phyloP scores from a whole-genome alignment of 2,329 filamentous ascomycete genomes.

The Ceratocystiopsis sp. region DNA sequence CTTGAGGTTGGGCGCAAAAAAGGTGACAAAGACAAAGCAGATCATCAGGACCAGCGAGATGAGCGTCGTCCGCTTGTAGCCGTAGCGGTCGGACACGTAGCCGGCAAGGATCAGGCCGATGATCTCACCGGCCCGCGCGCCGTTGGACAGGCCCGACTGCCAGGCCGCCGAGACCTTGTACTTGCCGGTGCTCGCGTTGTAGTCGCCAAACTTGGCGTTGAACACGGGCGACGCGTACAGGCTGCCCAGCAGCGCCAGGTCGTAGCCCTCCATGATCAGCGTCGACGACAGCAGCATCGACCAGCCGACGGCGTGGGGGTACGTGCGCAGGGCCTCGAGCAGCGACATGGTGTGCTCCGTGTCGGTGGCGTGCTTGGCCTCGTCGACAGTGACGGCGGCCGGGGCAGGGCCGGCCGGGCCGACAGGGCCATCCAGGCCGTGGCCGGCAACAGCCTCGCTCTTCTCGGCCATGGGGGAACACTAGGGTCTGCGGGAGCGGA shows the following conservation, averaged over 20 bases:
- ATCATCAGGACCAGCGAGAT: constrained; percentile 27
- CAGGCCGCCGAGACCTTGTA: constrained; percentile 25
- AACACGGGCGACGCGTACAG: constrained; percentile 17
- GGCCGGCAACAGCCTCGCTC: too few species aligned
- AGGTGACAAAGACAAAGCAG: constrained; percentile 33
- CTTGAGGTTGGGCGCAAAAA: constrained; percentile 31
- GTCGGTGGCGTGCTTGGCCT: background rate
- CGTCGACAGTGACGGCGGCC: too few species aligned
- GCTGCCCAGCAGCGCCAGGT: constrained; percentile 11
- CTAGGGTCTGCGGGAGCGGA: too few species aligned
- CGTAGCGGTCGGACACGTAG: constrained; percentile 29
- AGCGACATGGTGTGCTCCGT: constrained; percentile 3
- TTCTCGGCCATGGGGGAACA: too few species aligned
- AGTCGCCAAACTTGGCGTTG: constrained; percentile 10
- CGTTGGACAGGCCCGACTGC: constrained; percentile 39
- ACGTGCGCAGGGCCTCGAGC: constrained; percentile 6
- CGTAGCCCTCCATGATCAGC: constrained; percentile 25
- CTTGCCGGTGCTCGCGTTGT: background rate
- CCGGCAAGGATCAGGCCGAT: constrained; percentile 37
- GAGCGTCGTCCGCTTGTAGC: constrained; percentile 33
- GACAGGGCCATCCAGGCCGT: background rate
- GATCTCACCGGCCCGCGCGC: constrained; percentile 35
- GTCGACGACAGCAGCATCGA: constrained; percentile 15
- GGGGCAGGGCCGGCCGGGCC: too few species aligned
- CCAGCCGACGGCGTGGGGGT: constrained; percentile 17